Evolutionary conservation across 139 green algal species (phyloP), one percentile per base, ranked within the genome.

Genomic region (Coccomyxa sp.): DNA sequence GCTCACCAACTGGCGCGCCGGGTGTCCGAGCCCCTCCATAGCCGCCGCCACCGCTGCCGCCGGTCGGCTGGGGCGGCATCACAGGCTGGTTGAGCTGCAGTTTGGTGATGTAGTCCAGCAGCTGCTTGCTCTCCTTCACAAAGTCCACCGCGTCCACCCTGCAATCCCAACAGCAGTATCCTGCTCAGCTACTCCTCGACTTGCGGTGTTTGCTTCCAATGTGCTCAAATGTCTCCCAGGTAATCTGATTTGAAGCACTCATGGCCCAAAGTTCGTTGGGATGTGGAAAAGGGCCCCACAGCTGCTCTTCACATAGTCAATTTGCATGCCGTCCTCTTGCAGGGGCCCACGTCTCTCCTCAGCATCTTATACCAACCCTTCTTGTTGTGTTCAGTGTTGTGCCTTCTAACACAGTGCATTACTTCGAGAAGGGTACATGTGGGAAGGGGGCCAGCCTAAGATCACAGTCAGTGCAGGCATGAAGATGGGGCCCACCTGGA

Each of bases 91-190:
- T 87, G 1, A 80, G 76, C 38, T 91, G 77, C 31, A 93, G 63
- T 59, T 88, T 87, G 57, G 78, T 57, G 32, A 93, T 91, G 60
- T 78, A 76, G 30, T 91, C 87, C n/a, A 93, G 71, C 83, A 93
- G 81, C 57, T 74, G 25, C 81, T 85, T 59, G 75, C 81, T 82
- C 76, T 91, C 88, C 67, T 83, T 79, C 16, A 80, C 86, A 75
- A 81, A 88, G 68, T 91, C 87, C 28, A 87, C 16, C 12, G 82
- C 60, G 18, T 83, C 67, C 32, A 87, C 14, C 84, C 87, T 91
- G 76, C 28, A 84, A 17, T 75, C 27, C 28, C 28, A 60, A 81
- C 18, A 21, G 32, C 17, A 0, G 15, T 67, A 31, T n/a, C n/a
- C 0, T 63, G 18, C n/a, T 0, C 14, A 4, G 17, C 66, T 30